Evolutionary conservation across 2,329 filamentous ascomycete genomes (phyloP).

Genomic region (Metarhizium sp.): DNA sequence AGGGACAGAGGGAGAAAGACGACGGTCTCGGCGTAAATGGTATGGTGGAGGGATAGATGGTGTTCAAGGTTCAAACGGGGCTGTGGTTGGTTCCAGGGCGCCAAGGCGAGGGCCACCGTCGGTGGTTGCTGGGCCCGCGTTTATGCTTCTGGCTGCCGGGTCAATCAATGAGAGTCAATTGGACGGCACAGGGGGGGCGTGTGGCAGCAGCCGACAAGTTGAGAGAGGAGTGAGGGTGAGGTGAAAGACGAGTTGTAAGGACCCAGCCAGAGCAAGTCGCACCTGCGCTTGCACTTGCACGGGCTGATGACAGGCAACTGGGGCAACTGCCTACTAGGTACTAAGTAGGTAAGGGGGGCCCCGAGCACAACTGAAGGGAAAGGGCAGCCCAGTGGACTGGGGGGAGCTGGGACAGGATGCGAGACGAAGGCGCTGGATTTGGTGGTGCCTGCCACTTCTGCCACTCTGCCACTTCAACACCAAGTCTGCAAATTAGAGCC

Average conservation of each 20-base stretch:
- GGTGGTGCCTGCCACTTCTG: neutral
- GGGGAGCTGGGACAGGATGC: neutral
- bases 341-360: no score
- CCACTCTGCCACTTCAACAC: neutral
- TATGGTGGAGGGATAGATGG: conserved; percentile 11
- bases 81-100: conserved; percentile 12
- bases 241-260: neutral
- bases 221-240: conserved; percentile 8
- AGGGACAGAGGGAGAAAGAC: conserved; percentile 10
- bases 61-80: conserved; percentile 12
- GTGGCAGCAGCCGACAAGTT: conserved; percentile 2
- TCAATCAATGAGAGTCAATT: conserved; percentile 6
- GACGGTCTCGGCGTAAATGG: conserved; percentile 13
- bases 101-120: conserved; percentile 9
- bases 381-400: neutral
- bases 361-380: neutral
- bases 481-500: neutral
- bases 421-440: no score
- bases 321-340: neutral
- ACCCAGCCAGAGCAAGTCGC: neutral
- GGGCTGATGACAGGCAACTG: neutral
- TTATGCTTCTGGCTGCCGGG: conserved; percentile 7
- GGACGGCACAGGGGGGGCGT: conserved; percentile 4
- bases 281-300: neutral
- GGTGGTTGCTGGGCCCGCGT: conserved; percentile 9